Base-by-base conservation (phyloP, 306 rosid species). In the Begonia masoniana region DNA sequence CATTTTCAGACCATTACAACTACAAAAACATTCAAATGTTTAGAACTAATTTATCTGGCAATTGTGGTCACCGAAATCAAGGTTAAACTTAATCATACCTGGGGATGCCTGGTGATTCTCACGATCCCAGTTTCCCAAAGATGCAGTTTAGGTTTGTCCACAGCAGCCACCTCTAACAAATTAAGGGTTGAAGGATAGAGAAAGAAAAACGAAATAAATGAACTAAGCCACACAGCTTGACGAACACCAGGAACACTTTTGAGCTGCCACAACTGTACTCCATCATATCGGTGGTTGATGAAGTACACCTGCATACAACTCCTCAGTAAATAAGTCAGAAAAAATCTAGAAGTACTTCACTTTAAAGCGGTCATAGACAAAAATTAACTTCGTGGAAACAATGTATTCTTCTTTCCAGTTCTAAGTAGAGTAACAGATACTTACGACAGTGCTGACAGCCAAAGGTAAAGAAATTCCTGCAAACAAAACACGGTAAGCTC, bases 61-160 rank as follows among this genome's bases (percentile, higher is more conserved):
- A 21, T 21, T 21, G 24, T 21, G 24, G 24, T 21, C 24, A 21
- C 24, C 24, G 4, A 21, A 3, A 21, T 21, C 24, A 21, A 21
- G 3, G 24, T 21, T 21, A 21, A 21, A 21, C 24, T 21, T 2
- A 21, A 21, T 3, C 6, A 41, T 76, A 89, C 97, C 95, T 85
- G 97, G 19, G 97, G 97, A 62, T 89, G 97, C 67, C 97, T 78
- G 47, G 95, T 89, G 67, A 89, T 85, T 73, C 97, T 85, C 52
- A 89, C 82, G 43, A 89, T 78, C 65, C 97, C 97, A 57, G 94
- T 82, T 76, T 89, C 95, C 87, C 94, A 89, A 52, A 89, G 94
- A 76, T 89, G 97, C 80, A 89, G 64, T 69, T 89, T 82, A 54
- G 97, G 97, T 78, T 89, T 89, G 76, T 89, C 97, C 57, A 89